Evolutionary conservation across 2,329 filamentous ascomycete species (phyloP).

Genomic region (Ophiostoma sp.): DNA sequence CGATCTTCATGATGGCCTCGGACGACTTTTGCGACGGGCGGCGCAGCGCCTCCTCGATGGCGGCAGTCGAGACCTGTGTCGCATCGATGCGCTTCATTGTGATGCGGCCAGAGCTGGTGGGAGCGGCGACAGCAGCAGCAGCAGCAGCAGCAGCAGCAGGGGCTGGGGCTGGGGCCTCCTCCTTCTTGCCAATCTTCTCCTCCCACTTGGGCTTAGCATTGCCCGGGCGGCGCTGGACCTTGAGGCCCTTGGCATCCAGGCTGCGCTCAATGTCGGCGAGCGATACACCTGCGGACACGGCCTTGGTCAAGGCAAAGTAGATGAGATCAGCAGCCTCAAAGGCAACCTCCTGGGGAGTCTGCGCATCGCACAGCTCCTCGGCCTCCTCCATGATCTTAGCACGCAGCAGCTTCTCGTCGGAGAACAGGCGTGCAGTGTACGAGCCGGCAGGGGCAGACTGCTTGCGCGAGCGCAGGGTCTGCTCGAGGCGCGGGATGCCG

Average conservation of each 20-base stretch:
- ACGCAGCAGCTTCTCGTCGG: slow-evolving; percentile 77
- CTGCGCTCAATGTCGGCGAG: slow-evolving; percentile 87
- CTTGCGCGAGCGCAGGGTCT: slow-evolving; percentile 78
- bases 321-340: slow-evolving; percentile 94
- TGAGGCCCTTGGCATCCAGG: slow-evolving; percentile 88
- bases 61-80: slow-evolving; percentile 54
- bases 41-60: slow-evolving; percentile 70
- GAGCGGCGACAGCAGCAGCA: slow-evolving; percentile 33
- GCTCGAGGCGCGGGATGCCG: slow-evolving; percentile 78
- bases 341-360: slow-evolving; percentile 61
- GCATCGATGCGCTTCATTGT: slow-evolving; percentile 76
- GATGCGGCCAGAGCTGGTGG: slow-evolving; percentile 50
- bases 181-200: slow-evolving; percentile 55
- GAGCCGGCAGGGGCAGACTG: slow-evolving; percentile 78
- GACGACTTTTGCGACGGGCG: slow-evolving; percentile 90
- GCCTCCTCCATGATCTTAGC: slow-evolving; percentile 99
- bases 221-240: slow-evolving; percentile 87
- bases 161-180: slow-evolving; percentile 29
- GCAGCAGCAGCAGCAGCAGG: slow-evolving; percentile 37
- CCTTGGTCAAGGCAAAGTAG: slow-evolving; percentile 92
- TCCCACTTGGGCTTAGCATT: slow-evolving; percentile 94
- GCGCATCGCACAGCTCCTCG: slow-evolving; percentile 85
- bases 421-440: slow-evolving; percentile 90
- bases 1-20: slow-evolving; percentile 87
- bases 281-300: slow-evolving; percentile 74